Evolutionary conservation across 208 protist genomes (phyloP).

Genomic region (Crithidia bombi): DNA sequence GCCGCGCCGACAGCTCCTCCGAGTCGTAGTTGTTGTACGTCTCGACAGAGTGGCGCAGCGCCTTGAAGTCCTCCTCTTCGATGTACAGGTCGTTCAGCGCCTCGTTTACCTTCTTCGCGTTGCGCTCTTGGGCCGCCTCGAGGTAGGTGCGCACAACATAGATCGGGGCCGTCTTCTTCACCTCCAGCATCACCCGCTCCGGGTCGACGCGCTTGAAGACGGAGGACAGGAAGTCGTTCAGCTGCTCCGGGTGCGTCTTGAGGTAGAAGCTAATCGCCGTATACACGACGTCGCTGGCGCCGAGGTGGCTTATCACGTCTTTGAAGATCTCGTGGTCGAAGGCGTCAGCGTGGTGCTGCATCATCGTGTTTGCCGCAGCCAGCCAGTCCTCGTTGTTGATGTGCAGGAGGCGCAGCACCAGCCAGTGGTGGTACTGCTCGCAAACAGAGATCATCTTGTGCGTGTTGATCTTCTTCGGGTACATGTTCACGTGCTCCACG

Average conservation of each 20-base stretch:
- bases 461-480: slow-evolving; percentile 96
- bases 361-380: slow-evolving; percentile 97
- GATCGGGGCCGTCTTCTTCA: slow-evolving; percentile 85
- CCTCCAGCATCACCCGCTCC: slow-evolving; percentile 95
- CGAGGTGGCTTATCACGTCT: slow-evolving; percentile 95
- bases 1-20: slow-evolving; percentile 93
- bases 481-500: slow-evolving; percentile 99
- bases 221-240: slow-evolving; percentile 97
- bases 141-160: slow-evolving; percentile 98
- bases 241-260: slow-evolving; percentile 85
- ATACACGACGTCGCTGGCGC: slow-evolving; percentile 98
- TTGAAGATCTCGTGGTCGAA: slow-evolving; percentile 99
- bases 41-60: slow-evolving; percentile 96
- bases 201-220: slow-evolving; percentile 97
- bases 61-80: slow-evolving; percentile 98
- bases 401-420: slow-evolving; percentile 96
- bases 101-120: slow-evolving; percentile 97
- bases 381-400: slow-evolving; percentile 99
- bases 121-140: slow-evolving; percentile 93
- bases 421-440: slow-evolving; percentile 96
- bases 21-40: slow-evolving; percentile 97
- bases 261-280: slow-evolving; percentile 98
- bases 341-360: slow-evolving; percentile 96
- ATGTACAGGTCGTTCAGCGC: slow-evolving; percentile 98
- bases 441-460: slow-evolving; percentile 97